Conservation (phyloP, 768 basidiomycete genomes). For the Leccinum ochraceum region DNA sequence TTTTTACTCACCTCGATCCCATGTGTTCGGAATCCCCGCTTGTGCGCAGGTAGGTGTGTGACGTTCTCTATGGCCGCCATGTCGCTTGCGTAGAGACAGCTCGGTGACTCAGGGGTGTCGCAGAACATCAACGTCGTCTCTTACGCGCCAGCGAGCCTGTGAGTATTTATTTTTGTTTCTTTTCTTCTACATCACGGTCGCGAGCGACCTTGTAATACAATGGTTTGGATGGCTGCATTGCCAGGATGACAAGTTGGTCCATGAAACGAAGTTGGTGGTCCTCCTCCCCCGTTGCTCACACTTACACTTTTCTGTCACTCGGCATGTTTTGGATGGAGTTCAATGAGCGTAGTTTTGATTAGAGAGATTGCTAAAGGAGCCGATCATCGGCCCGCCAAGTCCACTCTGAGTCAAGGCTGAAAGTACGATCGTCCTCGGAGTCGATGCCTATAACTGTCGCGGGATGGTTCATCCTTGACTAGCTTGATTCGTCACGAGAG, state of each 20-base stretch:
- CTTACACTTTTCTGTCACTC: background rate
- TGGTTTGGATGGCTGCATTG: background rate
- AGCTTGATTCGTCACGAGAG: too few species aligned
- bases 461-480: background rate
- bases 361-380: background rate
- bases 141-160: conserved; percentile 44
- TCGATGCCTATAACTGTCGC: conserved; percentile 1
- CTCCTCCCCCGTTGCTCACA: background rate
- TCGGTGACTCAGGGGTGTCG: conserved; percentile 39
- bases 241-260: background rate
- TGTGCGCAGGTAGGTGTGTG: conserved; percentile 33
- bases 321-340: background rate
- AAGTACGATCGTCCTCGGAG: background rate
- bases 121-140: conserved; percentile 48
- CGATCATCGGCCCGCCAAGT: background rate
- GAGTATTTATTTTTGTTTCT: conserved; percentile 15
- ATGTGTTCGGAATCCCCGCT: background rate
- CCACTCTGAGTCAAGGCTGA: background rate
- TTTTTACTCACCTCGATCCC: background rate
- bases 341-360: background rate
- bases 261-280: background rate
- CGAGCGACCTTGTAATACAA: background rate
- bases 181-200: background rate
- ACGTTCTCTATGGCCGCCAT: conserved; percentile 40
- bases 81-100: conserved; percentile 34